Base-by-base conservation (phyloP, 225 moss, liverwort and hornwort genomes). In the Bryum argenteum region DNA sequence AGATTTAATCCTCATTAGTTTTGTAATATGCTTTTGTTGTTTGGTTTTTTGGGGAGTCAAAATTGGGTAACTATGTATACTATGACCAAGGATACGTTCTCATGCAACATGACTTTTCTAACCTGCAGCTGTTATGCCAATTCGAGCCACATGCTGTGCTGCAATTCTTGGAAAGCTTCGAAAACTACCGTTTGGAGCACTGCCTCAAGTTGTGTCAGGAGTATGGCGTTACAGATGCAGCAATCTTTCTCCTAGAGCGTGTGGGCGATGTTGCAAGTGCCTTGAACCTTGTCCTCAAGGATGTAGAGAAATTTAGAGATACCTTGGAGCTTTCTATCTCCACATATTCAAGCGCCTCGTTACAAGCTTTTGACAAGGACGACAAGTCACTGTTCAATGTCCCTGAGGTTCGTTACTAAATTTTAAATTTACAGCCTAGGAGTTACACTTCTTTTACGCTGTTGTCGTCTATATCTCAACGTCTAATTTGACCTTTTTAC, bases 141-240 rank as follows among this genome's bases (percentile, higher is more conserved):
- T 98, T 98, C 65, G 90, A 94, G 73, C 89, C 94, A 52, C 83
- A 79, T 75, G 84, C 89, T 54, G 97, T 98, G 50, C 89, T 98
- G 37, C 73, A 74, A 38, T 98, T 92, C 69, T 57, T 98, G 83
- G 89, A 92, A 78, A 89, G 89, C 52, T 88, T 92, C 70, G 98
- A 98, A 71, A 87, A 92, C 52, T 92, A 87, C 68, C 83, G 94
- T 58, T 78, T 92, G 72, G 94, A 98, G 73, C 85, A 91, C 72
- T 98, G 98, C 78, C 88, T 98, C 51, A 92, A 80, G 77, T 77
- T 94, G 66, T 98, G 98, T 82, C 98, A 92, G 82, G 91, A 94
- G 71, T 94, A 98, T 73, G 94, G 90, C 58, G 84, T 98, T 55
- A 99, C 94, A 38, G 92, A 94, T 83, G 98, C 98, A 73, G 98